These are phyloP conservation scores for Gynandropsis gynandra DNA, from an alignment of 345 rosid species.

Conservation along the genomic window DNA sequence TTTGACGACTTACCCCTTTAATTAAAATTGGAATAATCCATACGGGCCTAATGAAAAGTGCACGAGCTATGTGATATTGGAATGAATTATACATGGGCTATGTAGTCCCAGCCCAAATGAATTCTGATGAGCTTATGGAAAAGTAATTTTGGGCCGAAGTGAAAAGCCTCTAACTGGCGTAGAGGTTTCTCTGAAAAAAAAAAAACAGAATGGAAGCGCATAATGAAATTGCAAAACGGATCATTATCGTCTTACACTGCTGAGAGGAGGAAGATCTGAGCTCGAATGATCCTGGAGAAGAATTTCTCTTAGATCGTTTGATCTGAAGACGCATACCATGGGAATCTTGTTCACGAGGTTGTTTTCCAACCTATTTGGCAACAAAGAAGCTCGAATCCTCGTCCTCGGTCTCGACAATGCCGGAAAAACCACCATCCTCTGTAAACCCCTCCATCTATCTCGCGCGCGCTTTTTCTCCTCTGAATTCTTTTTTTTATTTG, in stretches of 20 bases:
- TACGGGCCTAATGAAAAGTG: no score
- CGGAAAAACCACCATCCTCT: constrained; percentile 63
- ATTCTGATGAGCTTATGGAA: background rate
- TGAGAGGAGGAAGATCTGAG: background rate
- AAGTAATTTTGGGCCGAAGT: background rate
- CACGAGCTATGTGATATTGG: no score
- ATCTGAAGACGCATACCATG: constrained; percentile 23
- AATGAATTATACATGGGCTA: no score
- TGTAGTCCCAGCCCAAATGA: no score
- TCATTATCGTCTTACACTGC: background rate
- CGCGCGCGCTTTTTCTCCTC: background rate
- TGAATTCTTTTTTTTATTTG: background rate
- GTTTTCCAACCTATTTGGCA: constrained; percentile 44
- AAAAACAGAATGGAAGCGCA: no score
- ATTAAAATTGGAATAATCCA: background rate
- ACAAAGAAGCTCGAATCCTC: constrained; percentile 54
- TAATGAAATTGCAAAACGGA: background rate
- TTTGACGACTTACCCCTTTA: no score
- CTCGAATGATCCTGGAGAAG: constrained; percentile 16
- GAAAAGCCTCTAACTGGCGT: background rate
- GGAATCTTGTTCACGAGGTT: constrained; percentile 40
- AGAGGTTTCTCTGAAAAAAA: constrained; percentile 5
- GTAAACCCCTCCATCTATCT: constrained; percentile 20
- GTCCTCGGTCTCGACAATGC: constrained; percentile 65
- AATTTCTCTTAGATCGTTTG: constrained; percentile 16